Percentiles rank a stretch among this genome's conserved stretches.
These are phyloP conservation scores for Linnemannia hyalina DNA, from an alignment of 192 early-diverging fungal species.

Conservation along the genomic window DNA sequence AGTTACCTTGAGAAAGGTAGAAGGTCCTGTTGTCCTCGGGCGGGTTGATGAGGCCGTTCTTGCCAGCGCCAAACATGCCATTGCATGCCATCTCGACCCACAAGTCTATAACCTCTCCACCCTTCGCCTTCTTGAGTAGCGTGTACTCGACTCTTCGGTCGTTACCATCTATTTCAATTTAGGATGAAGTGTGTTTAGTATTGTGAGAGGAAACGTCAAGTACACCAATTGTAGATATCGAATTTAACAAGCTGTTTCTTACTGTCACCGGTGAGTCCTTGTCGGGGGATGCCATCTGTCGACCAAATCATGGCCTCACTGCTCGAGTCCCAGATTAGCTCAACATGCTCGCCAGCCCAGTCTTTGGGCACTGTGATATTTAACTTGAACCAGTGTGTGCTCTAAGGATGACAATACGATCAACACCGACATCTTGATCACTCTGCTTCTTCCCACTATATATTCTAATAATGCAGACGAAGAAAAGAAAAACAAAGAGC, in stretches of 20 bases:
- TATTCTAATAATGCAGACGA: not conserved
- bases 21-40: conserved; percentile 78
- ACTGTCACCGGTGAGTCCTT: conserved; percentile 93
- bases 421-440: no score
- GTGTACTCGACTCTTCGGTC: conserved; percentile 69
- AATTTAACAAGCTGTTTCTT: conserved; percentile 15
- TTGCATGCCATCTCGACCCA: conserved; percentile 95
- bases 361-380: conserved; percentile 76
- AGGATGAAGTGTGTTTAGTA: not conserved
- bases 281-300: conserved; percentile 80
- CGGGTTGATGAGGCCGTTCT: conserved; percentile 71
- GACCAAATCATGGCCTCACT: conserved; percentile 96
- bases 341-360: conserved; percentile 82
- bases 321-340: conserved; percentile 87
- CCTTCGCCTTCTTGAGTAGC: conserved; percentile 59
- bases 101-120: conserved; percentile 73
- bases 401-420: conserved; percentile 59
- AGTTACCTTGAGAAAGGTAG: conserved; percentile 59
- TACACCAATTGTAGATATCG: not conserved
- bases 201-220: not conserved
- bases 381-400: conserved; percentile 83
- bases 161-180: conserved; percentile 45
- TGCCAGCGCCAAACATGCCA: conserved; percentile 90
- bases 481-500: not conserved
- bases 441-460: conserved; percentile 46